Conservation (phyloP, 352 stramenopile genomes). For the Pythium dissotocum region DNA sequence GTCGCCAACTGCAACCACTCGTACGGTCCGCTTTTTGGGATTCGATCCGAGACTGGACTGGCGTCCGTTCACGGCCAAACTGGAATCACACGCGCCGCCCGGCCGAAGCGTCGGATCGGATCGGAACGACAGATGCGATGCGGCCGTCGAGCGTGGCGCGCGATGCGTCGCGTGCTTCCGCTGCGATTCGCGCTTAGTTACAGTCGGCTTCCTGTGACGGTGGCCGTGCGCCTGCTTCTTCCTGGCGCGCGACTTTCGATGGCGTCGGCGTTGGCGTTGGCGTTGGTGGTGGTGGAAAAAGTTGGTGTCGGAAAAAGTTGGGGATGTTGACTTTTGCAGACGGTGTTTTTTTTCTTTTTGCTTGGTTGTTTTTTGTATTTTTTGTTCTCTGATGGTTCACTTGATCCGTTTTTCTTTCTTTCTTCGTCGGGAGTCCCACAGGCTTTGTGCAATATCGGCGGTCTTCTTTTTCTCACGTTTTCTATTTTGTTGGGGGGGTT, state of each 20-base stretch:
- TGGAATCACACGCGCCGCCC: not conserved
- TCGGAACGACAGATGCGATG: not conserved
- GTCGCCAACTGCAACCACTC: slow-evolving; percentile 6
- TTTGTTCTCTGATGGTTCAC: slow-evolving; percentile 2
- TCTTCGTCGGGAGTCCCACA: not conserved
- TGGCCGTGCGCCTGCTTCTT: slow-evolving; percentile 1
- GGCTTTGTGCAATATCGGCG: not conserved
- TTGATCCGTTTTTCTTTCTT: slow-evolving; percentile 3
- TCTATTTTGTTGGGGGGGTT: not conserved
- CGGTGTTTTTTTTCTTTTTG: not conserved
- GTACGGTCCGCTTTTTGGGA: not conserved
- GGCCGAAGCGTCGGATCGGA: slow-evolving; percentile 7
- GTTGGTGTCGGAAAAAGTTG: slow-evolving; percentile 2
- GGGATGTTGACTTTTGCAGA: not conserved
- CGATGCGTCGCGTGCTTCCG: slow-evolving; percentile 1
- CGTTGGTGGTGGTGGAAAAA: slow-evolving; percentile 1
- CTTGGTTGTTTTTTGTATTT: not conserved
- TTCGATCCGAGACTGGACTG: not conserved
- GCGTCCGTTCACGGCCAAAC: not conserved
- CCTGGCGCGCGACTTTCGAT: slow-evolving; percentile 2
- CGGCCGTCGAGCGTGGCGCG: not conserved
- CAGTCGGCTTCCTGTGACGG: not conserved
- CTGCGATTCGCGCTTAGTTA: not conserved
- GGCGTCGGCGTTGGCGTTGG: not conserved
- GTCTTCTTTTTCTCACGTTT: not conserved